Base-by-base conservation (phyloP, 768 basidiomycete genomes). In the Pleurotus tuoliensis region DNA sequence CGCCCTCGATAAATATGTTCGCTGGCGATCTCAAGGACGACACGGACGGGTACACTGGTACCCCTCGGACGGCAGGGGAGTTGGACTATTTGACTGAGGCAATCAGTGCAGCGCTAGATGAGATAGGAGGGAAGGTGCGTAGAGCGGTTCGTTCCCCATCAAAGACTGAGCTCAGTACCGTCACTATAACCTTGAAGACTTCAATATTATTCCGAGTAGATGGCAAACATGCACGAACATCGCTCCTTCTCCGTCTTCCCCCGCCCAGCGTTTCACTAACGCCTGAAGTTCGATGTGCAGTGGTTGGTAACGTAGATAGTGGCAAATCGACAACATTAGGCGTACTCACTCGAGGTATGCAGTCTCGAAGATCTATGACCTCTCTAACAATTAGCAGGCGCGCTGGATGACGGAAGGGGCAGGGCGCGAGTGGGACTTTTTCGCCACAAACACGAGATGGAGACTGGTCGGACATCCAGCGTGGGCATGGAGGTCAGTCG, bases 401-500 rank as follows among this genome's bases (percentile, higher is more conserved):
- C 81, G 16, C 73, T 92, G 52, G 92, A 94, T 63, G 92, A 94
- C 64, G 90, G 91, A 24, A 76, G 88, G 68, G 90, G 88, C 0
- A 81, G 83, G 49, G 89, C 90, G 0, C 89, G 96, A 52, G 89
- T 98, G 4, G 86, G 87, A 3, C 74, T 99, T 6, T 98, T 98
- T 71, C 80, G 96, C 55, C 97, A 99, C 68, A 97, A 98, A 68
- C 97, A 99, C 66, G 97, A 99, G 71, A 78, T 98, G 53, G 97
- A 98, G 73, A 94, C 90, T 16, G 96, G 96, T 5, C 77, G 97
- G 50, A 99, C 97, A 0, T 94, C 91, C 20, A 93, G 90, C 59
- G 92, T 98, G 43, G 97, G 97, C 18, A 95, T 97, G 88, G 97
- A 99, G 81, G 93, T 94, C 59, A 57, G 78, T 18, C n/a, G 30